Evolutionary conservation across 257 asterid species (phyloP).

Genomic region (Oldenlandia corymbosa): DNA sequence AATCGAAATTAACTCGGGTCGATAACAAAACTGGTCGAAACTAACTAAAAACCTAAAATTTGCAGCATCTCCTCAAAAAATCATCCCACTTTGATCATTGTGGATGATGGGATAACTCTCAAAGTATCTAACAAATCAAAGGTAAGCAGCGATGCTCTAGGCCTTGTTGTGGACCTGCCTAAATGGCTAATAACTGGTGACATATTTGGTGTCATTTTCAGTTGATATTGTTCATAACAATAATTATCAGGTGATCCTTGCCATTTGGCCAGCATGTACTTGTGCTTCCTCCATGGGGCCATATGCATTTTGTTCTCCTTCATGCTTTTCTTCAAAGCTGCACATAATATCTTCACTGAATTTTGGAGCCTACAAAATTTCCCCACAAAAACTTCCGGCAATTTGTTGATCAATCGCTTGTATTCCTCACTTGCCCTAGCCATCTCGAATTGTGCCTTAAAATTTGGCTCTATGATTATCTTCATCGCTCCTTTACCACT

Average conservation of each 20-base stretch:
- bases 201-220: neutral
- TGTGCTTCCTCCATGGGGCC: conserved; percentile 47
- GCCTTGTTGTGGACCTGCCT: neutral
- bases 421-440: conserved; percentile 32
- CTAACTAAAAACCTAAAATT: neutral
- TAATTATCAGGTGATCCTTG: conserved; percentile 17
- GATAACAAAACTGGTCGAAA: neutral
- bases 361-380: conserved; percentile 25
- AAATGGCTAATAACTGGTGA: conserved; percentile 3
- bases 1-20: too few relatives aligned
- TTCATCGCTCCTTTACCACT: conserved; percentile 21
- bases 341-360: conserved; percentile 34
- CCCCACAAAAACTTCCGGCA: conserved; percentile 37
- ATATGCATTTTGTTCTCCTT: conserved; percentile 36
- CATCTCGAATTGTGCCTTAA: conserved; percentile 35
- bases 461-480: conserved; percentile 34
- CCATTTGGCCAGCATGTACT: conserved; percentile 43
- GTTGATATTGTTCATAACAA: neutral
- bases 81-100: conserved; percentile 20
- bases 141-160: conserved; percentile 29
- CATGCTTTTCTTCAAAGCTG: conserved; percentile 36
- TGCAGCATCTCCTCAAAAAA: neutral
- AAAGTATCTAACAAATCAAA: conserved; percentile 24
- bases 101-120: conserved; percentile 5
- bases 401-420: conserved; percentile 14